Conservation (phyloP, 345 rosid species). For the Brassica incana region DNA sequence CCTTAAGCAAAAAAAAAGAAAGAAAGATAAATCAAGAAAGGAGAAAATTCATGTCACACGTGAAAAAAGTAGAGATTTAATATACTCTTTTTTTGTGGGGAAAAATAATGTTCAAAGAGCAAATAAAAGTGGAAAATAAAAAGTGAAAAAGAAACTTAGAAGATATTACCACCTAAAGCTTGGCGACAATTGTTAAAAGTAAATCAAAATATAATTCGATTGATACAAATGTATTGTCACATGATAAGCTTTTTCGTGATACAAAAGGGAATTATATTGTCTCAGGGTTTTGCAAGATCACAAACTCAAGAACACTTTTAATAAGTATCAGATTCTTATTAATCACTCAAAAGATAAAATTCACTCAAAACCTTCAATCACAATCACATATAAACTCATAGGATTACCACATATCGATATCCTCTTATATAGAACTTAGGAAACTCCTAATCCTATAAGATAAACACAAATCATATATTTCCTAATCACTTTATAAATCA, state of each 20-base stretch:
- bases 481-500: too few relatives aligned
- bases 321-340: too few relatives aligned
- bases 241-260: conserved; percentile 13
- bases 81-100: background rate
- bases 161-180: conserved; percentile 37
- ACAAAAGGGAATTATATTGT: background rate
- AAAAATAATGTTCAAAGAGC: conserved; percentile 15
- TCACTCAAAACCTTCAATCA: too few relatives aligned
- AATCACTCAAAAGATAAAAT: too few relatives aligned
- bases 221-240: background rate
- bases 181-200: conserved; percentile 17
- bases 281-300: too few relatives aligned
- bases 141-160: conserved; percentile 26
- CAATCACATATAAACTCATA: too few relatives aligned
- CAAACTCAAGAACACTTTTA: too few relatives aligned
- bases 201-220: background rate
- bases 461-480: too few relatives aligned
- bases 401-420: too few relatives aligned
- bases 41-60: conserved; percentile 46
- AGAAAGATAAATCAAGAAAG: conserved; percentile 31
- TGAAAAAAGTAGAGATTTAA: conserved; percentile 43
- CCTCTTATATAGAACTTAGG: too few relatives aligned
- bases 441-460: too few relatives aligned
- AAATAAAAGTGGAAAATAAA: conserved; percentile 22
- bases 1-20: too few relatives aligned